Base-by-base conservation (phyloP, 1,284 basidiomycete genomes). In the Lignosus rhinocerotis region DNA sequence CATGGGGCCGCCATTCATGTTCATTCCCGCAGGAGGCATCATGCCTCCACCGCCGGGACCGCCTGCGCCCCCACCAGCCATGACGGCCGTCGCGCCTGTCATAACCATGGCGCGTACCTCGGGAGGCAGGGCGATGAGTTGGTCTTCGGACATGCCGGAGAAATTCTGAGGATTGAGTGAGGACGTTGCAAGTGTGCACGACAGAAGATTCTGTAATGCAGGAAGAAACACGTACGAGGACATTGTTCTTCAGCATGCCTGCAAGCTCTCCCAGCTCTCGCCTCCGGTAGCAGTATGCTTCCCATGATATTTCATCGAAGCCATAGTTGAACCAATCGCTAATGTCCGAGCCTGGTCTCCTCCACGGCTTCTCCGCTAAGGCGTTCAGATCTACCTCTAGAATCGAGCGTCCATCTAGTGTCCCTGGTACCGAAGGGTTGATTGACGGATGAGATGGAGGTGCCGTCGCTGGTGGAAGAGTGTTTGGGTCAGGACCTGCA, bases 321-420 rank as follows among this genome's bases (percentile, higher is more conserved):
- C 97, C 97, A 68, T 98, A 99, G 76, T 99, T 99, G 78, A 99
- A 99, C 90, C 94, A 99, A 76, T 98, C 96, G 66, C 92, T 92
- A 56, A 98, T 80, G 76, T 98, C 94, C 7, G 93, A 89, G 16
- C 97, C 97, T 9, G 96, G 92, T 55, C 90, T 78, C 58, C 96
- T 80, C 97, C 97, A 99, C 2, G 92, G 90, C 72, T 97, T 96
- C 57, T 93, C 90, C 21, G 90, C 79, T 72, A 98, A 81, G 21
- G 89, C 84, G 25, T 80, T 82, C 51, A 98, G 72, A 72, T 99
- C 96, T 45, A 96, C 83, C 61, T 98, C 94, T 48, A 95, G 87
- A 52, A 98, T 92, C 7, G 90, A 88, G 31, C 90, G 86, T 8
- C 91, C 92, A 60, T 93, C 90, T 41, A 90, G 75, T 43, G 85